Conservation (phyloP, 768 basidiomycete species). For the Leccinum longicurvipes region DNA sequence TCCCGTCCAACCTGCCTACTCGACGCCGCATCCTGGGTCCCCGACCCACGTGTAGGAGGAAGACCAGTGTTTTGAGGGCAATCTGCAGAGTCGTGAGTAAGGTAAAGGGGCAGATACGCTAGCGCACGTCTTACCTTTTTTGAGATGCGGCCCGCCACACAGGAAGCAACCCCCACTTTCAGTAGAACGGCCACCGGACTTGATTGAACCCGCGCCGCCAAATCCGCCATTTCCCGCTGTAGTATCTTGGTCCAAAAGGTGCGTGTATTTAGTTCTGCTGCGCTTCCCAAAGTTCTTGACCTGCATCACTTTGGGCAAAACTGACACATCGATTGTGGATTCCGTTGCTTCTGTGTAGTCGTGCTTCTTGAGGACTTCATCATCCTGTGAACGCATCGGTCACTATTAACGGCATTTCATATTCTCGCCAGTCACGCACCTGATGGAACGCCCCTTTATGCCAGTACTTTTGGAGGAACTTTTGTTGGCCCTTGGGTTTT, state of each 20-base stretch:
- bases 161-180: slow-evolving; percentile 79
- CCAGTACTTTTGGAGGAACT: slow-evolving; percentile 97
- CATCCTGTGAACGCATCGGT: slow-evolving; percentile 54
- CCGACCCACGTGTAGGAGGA: slow-evolving; percentile 30
- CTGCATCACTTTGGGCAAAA: slow-evolving; percentile 95
- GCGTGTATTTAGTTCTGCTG: slow-evolving; percentile 93
- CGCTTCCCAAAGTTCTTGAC: slow-evolving; percentile 93
- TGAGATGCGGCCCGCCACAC: slow-evolving; percentile 92
- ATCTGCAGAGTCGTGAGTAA: slow-evolving; percentile 31
- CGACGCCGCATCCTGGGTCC: slow-evolving; percentile 33
- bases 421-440: slow-evolving; percentile 40
- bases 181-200: slow-evolving; percentile 51
- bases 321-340: slow-evolving; percentile 81
- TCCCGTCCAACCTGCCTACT: slow-evolving; percentile 32
- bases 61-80: slow-evolving; percentile 51
- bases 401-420: slow-evolving; percentile 9
- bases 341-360: slow-evolving; percentile 91
- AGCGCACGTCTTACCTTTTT: slow-evolving; percentile 58
- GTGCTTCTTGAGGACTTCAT: slow-evolving; percentile 76
- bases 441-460: slow-evolving; percentile 99
- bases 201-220: slow-evolving; percentile 54
- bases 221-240: slow-evolving; percentile 61
- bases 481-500: slow-evolving; percentile 88
- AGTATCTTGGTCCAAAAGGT: slow-evolving; percentile 93
- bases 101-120: slow-evolving; percentile 5